Percentiles rank a stretch among this genome's conserved stretches.
Evolutionary conservation across 352 stramenopile genomes (phyloP).

Genomic region (Peronospora farinosa): DNA sequence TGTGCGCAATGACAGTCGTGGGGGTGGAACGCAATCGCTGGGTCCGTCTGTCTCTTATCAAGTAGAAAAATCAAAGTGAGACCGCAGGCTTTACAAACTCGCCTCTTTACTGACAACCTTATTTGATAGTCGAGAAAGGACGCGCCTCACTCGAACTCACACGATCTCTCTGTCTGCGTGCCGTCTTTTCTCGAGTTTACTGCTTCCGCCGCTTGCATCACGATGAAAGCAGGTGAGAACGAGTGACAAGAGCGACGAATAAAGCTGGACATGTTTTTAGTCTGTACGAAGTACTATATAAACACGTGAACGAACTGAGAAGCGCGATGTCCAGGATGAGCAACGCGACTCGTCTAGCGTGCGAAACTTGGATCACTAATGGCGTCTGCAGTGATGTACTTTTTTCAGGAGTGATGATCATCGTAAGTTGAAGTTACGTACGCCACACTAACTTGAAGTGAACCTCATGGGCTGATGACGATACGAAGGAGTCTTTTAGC

Average conservation of each 20-base stretch:
- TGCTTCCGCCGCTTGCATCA: conserved; percentile 16
- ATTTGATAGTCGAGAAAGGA: conserved; percentile 25
- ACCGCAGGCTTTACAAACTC: conserved; percentile 6
- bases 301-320: conserved; percentile 6
- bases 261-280: conserved; percentile 9
- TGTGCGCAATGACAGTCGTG: neutral
- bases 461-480: too few relatives aligned
- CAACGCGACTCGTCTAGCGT: neutral
- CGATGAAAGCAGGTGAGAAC: conserved; percentile 23
- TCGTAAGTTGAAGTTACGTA: conserved; percentile 26
- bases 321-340: neutral
- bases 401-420: conserved; percentile 31
- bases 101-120: conserved; percentile 19
- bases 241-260: neutral
- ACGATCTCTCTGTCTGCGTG: conserved; percentile 4
- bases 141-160: conserved; percentile 5
- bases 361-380: neutral
- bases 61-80: conserved; percentile 28
- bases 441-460: conserved; percentile 4
- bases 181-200: conserved; percentile 26
- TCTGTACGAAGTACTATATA: conserved; percentile 7
- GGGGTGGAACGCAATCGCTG: neutral
- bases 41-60: conserved; percentile 12
- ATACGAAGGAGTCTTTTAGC: too few relatives aligned
- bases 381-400: conserved; percentile 6